Evolutionary conservation across 331 rosid species (phyloP).

Genomic region (Erythrophleum ivorense): DNA sequence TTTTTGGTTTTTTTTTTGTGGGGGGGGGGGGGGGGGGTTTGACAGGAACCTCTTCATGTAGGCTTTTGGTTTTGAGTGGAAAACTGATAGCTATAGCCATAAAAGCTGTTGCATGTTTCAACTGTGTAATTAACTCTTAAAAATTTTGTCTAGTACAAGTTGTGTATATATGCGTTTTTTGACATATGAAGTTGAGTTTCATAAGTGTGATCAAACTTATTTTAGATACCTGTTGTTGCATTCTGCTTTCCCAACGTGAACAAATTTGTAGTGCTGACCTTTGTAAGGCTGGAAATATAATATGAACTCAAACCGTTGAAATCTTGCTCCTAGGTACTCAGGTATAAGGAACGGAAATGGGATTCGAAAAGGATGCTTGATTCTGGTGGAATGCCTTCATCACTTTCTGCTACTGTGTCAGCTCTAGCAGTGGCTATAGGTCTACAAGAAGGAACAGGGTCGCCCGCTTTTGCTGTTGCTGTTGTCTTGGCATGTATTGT

Average conservation of each 20-base stretch:
- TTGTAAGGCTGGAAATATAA: constrained; percentile 22
- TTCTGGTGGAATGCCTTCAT: constrained; percentile 96
- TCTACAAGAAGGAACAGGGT: constrained; percentile 70
- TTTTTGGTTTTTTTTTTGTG: too few relatives aligned
- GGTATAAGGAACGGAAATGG: constrained; percentile 93
- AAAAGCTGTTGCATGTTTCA: constrained; percentile 13
- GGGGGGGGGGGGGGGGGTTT: too few relatives aligned
- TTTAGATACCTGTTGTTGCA: background rate
- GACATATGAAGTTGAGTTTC: background rate
- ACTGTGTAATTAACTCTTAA: background rate
- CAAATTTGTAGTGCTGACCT: background rate
- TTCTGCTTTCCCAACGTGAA: background rate
- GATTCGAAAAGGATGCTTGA: constrained; percentile 79
- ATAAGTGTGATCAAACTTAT: background rate
- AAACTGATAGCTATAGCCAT: too few relatives aligned
- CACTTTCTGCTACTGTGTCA: constrained; percentile 84
- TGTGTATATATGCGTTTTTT: background rate
- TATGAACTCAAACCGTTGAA: constrained; percentile 29
- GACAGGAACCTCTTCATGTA: background rate
- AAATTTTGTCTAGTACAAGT: background rate
- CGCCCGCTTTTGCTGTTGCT: constrained; percentile 79
- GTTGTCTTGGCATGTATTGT: constrained; percentile 78
- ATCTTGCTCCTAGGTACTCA: constrained; percentile 53
- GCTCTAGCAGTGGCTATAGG: constrained; percentile 75
- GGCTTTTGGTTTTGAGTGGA: background rate